These are phyloP conservation scores for Ustilago lituana DNA, from an alignment of 1,284 basidiomycete genomes.

Conservation along the genomic window DNA sequence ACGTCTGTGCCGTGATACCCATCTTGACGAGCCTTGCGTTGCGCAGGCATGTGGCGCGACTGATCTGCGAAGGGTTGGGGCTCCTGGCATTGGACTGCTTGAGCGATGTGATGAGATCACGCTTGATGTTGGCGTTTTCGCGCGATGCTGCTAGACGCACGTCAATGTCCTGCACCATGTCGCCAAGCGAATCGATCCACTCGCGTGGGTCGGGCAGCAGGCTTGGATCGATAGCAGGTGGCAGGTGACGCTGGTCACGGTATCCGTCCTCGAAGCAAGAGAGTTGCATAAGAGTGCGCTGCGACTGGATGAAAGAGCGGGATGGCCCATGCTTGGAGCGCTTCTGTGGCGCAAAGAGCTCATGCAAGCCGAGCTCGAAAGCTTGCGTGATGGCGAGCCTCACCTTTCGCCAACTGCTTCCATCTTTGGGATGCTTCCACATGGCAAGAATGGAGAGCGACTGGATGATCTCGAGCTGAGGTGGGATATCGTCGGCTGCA, in stretches of 20 bases:
- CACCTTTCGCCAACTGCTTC: conserved; percentile 67
- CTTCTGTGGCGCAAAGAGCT: conserved; percentile 46
- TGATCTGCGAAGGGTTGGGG: conserved; percentile 34
- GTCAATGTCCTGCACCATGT: conserved; percentile 52
- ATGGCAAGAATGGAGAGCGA: conserved; percentile 84
- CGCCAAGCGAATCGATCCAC: conserved; percentile 50
- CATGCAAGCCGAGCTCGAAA: conserved; percentile 67
- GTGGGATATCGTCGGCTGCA: conserved; percentile 75
- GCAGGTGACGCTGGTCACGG: conserved; percentile 46
- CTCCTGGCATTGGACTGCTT: conserved; percentile 41
- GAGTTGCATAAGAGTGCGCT: conserved; percentile 44
- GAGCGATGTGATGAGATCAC: conserved; percentile 43
- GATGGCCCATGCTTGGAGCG: conserved; percentile 42
- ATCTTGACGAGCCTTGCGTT: conserved; percentile 51
- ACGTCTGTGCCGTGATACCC: conserved; percentile 46
- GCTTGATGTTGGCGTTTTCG: conserved; percentile 53
- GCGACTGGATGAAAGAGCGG: conserved; percentile 44
- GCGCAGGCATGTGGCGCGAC: conserved; percentile 46
- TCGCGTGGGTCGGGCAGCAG: conserved; percentile 45
- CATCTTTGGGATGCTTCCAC: conserved; percentile 75
- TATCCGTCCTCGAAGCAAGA: conserved; percentile 53
- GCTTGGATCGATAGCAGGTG: conserved; percentile 47
- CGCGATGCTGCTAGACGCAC: conserved; percentile 49
- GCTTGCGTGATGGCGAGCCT: conserved; percentile 66
- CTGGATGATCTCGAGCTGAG: conserved; percentile 80